A percentile compares a stretch with the other conserved stretches of the same genome.
Evolutionary conservation across 1,284 basidiomycete genomes (phyloP).

Genomic region (Chalciporus sp.): DNA sequence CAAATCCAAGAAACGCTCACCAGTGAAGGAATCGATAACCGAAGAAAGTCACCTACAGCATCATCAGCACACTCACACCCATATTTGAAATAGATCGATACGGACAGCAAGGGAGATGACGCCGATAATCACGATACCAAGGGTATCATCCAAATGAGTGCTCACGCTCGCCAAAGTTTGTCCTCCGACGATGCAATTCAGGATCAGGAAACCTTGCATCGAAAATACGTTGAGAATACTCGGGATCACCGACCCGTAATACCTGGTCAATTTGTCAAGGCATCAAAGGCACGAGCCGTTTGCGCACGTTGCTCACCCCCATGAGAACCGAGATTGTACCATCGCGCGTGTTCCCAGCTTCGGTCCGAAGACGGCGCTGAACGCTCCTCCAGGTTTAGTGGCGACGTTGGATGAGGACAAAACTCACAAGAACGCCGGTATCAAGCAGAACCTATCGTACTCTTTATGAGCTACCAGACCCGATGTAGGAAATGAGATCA

Average conservation of each 20-base stretch:
- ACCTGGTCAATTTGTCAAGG: conserved; percentile 40
- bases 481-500: not conserved
- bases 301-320: conserved; percentile 39
- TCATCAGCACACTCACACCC: conserved; percentile 6
- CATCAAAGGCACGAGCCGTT: not conserved
- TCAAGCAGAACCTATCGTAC: conserved; percentile 26
- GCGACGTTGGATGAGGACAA: not conserved
- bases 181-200: conserved; percentile 77
- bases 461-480: not conserved
- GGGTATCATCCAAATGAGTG: conserved; percentile 45
- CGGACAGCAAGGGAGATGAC: conserved; percentile 65
- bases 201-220: conserved; percentile 68
- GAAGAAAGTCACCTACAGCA: conserved; percentile 48
- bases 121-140: conserved; percentile 81
- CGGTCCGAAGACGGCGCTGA: conserved; percentile 59
- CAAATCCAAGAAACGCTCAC: conserved; percentile 26
- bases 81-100: not conserved
- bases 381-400: conserved; percentile 5
- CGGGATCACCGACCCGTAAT: conserved; percentile 63
- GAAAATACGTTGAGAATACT: conserved; percentile 65
- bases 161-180: conserved; percentile 70
- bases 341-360: conserved; percentile 64
- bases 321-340: conserved; percentile 61
- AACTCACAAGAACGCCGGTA: conserved; percentile 60
- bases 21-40: conserved; percentile 68